A percentile compares a stretch with the other conserved stretches of the same genome.
Conservation (phyloP, 2,329 filamentous ascomycete genomes). For the Nemania abortiva region DNA sequence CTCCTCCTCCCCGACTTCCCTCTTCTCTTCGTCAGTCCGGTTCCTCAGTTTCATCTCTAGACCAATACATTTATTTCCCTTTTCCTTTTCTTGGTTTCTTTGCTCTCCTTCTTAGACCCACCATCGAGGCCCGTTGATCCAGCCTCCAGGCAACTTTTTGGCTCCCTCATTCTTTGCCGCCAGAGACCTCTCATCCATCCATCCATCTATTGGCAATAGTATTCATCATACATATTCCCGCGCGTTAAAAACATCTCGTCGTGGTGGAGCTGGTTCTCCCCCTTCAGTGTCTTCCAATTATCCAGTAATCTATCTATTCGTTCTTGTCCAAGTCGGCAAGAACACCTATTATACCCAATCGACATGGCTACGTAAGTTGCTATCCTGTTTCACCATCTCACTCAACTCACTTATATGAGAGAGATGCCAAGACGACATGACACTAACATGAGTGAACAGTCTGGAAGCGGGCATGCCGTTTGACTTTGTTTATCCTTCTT, state of each 20-base stretch:
- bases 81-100: slow-evolving; percentile 42
- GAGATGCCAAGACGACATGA: slow-evolving; percentile 23
- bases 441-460: slow-evolving; percentile 57
- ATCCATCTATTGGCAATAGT: slow-evolving; percentile 25
- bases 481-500: slow-evolving; percentile 69
- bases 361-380: slow-evolving; percentile 61
- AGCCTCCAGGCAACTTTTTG: slow-evolving; percentile 43
- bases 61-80: slow-evolving; percentile 49
- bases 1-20: slow-evolving; percentile 45
- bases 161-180: slow-evolving; percentile 46
- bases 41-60: slow-evolving; percentile 50
- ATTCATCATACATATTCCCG: slow-evolving; percentile 41
- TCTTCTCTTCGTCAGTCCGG: slow-evolving; percentile 41
- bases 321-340: slow-evolving; percentile 49
- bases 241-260: slow-evolving; percentile 28
- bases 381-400: not conserved
- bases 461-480: slow-evolving; percentile 73
- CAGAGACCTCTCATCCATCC: slow-evolving; percentile 38
- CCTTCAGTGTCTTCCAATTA: slow-evolving; percentile 43
- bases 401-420: slow-evolving; percentile 1
- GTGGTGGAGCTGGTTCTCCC: slow-evolving; percentile 51
- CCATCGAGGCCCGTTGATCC: slow-evolving; percentile 42
- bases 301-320: slow-evolving; percentile 41
- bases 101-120: slow-evolving; percentile 49
- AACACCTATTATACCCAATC: slow-evolving; percentile 43